phyloP scores from a whole-genome alignment of 2,329 filamentous ascomycete genomes.

The Scolecobasidium constrictum region DNA sequence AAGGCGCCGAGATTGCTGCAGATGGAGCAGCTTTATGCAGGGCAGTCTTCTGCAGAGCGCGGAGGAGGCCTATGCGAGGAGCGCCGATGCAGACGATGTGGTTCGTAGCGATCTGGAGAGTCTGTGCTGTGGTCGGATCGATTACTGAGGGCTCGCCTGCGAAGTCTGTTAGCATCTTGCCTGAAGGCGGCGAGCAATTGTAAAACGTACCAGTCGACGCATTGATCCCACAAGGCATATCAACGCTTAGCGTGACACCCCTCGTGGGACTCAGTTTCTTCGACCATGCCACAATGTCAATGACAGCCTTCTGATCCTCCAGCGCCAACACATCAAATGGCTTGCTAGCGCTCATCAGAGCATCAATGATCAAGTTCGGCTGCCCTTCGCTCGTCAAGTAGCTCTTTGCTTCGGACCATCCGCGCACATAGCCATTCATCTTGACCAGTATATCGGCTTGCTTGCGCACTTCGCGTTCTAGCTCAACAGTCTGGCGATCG shows the following conservation, averaged over 20 bases:
- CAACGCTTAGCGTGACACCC: constrained; percentile 61
- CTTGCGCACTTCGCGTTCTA: constrained; percentile 66
- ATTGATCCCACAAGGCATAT: constrained; percentile 81
- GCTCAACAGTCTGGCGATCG: constrained; percentile 73
- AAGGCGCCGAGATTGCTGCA: background rate
- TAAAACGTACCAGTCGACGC: constrained; percentile 52
- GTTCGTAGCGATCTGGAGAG: constrained; percentile 69
- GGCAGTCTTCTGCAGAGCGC: constrained; percentile 47
- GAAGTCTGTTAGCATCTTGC: constrained; percentile 4
- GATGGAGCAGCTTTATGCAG: constrained; percentile 22
- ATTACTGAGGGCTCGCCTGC: constrained; percentile 43
- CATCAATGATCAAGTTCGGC: constrained; percentile 78
- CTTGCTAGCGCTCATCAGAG: constrained; percentile 73
- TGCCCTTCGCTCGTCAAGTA: constrained; percentile 48
- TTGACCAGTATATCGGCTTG: constrained; percentile 78
- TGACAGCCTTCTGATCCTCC: constrained; percentile 71
- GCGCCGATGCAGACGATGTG: constrained; percentile 79
- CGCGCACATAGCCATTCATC: constrained; percentile 63
- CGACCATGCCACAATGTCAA: constrained; percentile 87
- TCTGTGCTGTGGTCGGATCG: constrained; percentile 51
- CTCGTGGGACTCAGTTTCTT: constrained; percentile 69
- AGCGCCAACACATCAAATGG: constrained; percentile 81
- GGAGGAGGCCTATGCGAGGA: constrained; percentile 73
- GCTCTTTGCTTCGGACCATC: constrained; percentile 47
- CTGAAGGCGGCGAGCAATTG: background rate